Conservation (phyloP, 257 asterid genomes). For the Solanum pennellii region DNA sequence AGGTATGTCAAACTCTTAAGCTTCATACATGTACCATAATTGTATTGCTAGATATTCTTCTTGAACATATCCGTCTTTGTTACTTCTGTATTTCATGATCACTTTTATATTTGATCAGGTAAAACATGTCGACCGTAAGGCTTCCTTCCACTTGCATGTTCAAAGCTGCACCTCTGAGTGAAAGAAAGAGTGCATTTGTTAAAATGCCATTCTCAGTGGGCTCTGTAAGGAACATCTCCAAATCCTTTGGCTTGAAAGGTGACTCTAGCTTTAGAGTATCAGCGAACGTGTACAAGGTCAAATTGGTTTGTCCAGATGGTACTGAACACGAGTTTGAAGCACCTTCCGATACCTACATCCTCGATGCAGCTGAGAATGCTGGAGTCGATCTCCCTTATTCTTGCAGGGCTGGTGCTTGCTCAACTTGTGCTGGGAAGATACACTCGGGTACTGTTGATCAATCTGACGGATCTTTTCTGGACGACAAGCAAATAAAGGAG, state of each 20-base stretch:
- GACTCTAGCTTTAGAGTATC: constrained; percentile 33
- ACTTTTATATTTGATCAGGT: constrained; percentile 22
- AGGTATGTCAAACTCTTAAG: neutral
- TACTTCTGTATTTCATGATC: neutral
- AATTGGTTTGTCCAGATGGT: constrained; percentile 51
- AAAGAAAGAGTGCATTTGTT: constrained; percentile 19
- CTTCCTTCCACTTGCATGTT: constrained; percentile 44
- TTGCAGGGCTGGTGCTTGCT: constrained; percentile 92
- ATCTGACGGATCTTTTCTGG: constrained; percentile 71
- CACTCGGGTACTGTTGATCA: constrained; percentile 52
- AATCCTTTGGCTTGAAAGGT: constrained; percentile 44
- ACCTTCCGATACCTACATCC: constrained; percentile 50
- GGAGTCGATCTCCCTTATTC: constrained; percentile 81
- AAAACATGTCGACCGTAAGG: constrained; percentile 43
- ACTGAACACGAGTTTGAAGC: constrained; percentile 54
- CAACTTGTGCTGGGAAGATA: constrained; percentile 78
- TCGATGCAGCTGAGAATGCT: constrained; percentile 63
- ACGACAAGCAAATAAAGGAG: constrained; percentile 35
- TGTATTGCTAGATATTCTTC: neutral
- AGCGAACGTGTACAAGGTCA: constrained; percentile 61
- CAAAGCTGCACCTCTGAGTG: constrained; percentile 23
- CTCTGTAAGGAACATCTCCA: constrained; percentile 31
- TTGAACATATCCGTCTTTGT: neutral
- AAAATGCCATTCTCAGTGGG: constrained; percentile 39
- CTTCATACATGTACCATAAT: neutral